Conservation (phyloP, 225 moss, liverwort and hornwort genomes). For the Ulota crispa region DNA sequence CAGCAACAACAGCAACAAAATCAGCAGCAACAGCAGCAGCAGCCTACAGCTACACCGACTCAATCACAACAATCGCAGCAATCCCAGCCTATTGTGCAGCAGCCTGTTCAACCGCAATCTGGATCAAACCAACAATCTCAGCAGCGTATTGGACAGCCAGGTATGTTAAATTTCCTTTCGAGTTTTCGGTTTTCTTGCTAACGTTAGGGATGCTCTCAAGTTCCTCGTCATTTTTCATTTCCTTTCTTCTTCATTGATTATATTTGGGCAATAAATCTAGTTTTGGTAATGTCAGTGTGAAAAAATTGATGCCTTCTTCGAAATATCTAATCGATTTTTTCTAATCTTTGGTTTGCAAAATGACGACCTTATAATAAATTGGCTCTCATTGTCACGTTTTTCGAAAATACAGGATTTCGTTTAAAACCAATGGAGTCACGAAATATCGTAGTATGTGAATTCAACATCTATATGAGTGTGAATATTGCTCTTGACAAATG, state of each 20-base stretch:
- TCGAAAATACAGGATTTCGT: neutral
- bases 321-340: neutral
- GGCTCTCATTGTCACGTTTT: neutral
- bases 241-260: neutral
- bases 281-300: neutral
- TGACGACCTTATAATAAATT: neutral
- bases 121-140: constrained; percentile 53
- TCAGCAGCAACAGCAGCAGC: constrained; percentile 53
- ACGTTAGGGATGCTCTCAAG: neutral
- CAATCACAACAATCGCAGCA: constrained; percentile 66
- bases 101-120: constrained; percentile 57
- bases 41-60: constrained; percentile 53
- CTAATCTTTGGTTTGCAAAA: neutral
- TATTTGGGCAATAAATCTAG: neutral
- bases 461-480: neutral
- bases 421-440: neutral
- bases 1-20: constrained; percentile 49
- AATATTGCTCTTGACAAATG: neutral
- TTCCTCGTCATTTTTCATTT: neutral
- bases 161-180: constrained; percentile 9
- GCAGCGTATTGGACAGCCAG: constrained; percentile 60
- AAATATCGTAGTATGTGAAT: neutral
- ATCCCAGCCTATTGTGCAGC: constrained; percentile 56
- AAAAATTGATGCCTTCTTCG: neutral
- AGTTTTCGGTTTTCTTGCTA: neutral